phyloP scores from a whole-genome alignment of 2,329 filamentous ascomycete species.

The Aspergillus pseudotamarii region DNA sequence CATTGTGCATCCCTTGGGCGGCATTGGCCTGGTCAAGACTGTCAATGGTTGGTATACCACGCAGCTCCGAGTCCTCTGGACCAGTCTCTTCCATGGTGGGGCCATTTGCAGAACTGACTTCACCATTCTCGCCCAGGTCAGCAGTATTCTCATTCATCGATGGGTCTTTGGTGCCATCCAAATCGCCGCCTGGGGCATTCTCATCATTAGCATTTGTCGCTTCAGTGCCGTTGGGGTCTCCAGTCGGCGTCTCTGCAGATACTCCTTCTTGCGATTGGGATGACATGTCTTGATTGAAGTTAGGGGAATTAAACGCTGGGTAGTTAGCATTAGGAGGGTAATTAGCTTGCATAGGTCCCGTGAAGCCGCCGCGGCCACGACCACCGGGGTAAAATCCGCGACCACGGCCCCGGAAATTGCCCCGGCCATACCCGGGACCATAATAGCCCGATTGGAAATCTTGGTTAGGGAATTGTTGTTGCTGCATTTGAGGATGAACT shows the following conservation, averaged over 20 bases:
- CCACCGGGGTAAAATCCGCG: conserved; percentile 59
- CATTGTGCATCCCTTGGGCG: conserved; percentile 31
- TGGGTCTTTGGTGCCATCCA: conserved; percentile 33
- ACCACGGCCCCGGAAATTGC: conserved; percentile 61
- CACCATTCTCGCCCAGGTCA: conserved; percentile 17
- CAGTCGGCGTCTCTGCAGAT: conserved; percentile 12
- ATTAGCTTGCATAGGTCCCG: conserved; percentile 42
- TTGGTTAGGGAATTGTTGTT: conserved; percentile 62
- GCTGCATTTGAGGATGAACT: conserved; percentile 70
- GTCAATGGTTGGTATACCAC: conserved; percentile 36
- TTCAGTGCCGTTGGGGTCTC: conserved; percentile 20
- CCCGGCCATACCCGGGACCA: conserved; percentile 69
- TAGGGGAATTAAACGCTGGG: conserved; percentile 31
- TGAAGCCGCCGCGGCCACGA: conserved; percentile 40
- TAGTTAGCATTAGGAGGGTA: conserved; percentile 37
- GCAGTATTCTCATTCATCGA: conserved; percentile 17
- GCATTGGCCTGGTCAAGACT: conserved; percentile 31
- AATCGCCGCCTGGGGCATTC: conserved; percentile 35
- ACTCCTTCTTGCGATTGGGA: conserved; percentile 21
- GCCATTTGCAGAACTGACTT: conserved; percentile 16
- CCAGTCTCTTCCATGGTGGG: conserved; percentile 17
- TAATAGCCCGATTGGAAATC: conserved; percentile 76
- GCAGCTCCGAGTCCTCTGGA: conserved; percentile 26
- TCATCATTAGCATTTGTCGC: conserved; percentile 37
- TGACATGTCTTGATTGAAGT: conserved; percentile 28